Conservation (phyloP, 2,329 filamentous ascomycete genomes). For the Ascochyta lentis region DNA sequence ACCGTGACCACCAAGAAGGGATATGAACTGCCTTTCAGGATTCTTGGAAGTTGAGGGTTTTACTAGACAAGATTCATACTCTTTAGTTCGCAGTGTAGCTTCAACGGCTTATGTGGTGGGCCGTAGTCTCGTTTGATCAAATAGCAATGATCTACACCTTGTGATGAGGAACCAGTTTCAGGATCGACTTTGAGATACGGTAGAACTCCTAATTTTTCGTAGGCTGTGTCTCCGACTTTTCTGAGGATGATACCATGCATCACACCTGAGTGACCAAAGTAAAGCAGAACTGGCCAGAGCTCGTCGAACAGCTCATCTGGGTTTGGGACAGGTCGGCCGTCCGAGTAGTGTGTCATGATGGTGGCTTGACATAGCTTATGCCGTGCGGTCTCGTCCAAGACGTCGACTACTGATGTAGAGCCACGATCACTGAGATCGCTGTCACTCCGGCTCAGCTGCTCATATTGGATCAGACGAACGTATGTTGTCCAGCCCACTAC, state of each 20-base stretch:
- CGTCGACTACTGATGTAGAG: not conserved
- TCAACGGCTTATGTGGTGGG: not conserved
- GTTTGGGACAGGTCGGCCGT: not conserved
- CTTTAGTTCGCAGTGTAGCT: not conserved
- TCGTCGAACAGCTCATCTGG: not conserved
- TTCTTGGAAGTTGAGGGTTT: too few species aligned
- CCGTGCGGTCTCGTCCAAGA: not conserved
- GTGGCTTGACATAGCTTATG: not conserved
- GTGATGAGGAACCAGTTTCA: not conserved
- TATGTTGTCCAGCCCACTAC: not conserved
- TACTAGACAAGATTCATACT: not conserved
- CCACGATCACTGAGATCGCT: not conserved
- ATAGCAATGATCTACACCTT: not conserved
- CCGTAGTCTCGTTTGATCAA: not conserved
- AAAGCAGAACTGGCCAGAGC: not conserved
- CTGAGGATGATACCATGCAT: constrained; percentile 1
- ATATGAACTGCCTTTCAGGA: too few species aligned
- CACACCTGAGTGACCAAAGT: not conserved
- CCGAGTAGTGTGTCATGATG: not conserved
- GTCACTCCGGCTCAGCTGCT: not conserved
- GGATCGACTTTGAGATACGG: constrained; percentile 1
- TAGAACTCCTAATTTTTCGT: constrained; percentile 1
- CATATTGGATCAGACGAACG: not conserved
- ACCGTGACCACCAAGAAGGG: too few species aligned
- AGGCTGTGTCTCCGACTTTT: not conserved